phyloP scores from a whole-genome alignment of 2,329 filamentous ascomycete species.

The Rasamsonia emersonii region DNA sequence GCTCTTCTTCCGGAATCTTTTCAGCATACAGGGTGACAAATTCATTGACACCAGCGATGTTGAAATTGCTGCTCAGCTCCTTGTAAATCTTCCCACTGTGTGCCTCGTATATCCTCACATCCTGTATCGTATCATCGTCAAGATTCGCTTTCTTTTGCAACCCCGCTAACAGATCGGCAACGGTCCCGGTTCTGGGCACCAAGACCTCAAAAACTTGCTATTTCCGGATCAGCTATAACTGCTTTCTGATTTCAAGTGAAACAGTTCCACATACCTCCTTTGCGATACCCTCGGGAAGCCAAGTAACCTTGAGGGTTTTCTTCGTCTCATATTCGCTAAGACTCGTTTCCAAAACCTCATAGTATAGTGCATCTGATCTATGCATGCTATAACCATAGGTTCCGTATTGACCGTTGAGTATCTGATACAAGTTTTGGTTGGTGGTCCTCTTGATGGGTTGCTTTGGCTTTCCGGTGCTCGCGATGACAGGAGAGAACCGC shows the following conservation, averaged over 20 bases:
- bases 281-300: slow-evolving; percentile 79
- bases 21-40: slow-evolving; percentile 77
- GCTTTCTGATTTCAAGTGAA: too few relatives aligned
- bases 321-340: slow-evolving; percentile 88
- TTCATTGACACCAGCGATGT: slow-evolving; percentile 76
- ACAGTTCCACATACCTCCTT: slow-evolving; percentile 60
- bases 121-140: slow-evolving; percentile 63
- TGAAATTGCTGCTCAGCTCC: slow-evolving; percentile 60
- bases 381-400: slow-evolving; percentile 61
- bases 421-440: slow-evolving; percentile 65
- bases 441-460: slow-evolving; percentile 63
- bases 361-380: slow-evolving; percentile 71
- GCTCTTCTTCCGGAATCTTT: slow-evolving; percentile 62
- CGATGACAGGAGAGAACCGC: slow-evolving; percentile 81
- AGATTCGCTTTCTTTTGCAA: slow-evolving; percentile 75
- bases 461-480: slow-evolving; percentile 68
- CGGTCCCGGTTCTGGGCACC: slow-evolving; percentile 74
- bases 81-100: slow-evolving; percentile 78
- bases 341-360: slow-evolving; percentile 90
- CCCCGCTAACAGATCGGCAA: slow-evolving; percentile 67
- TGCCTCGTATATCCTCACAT: slow-evolving; percentile 73
- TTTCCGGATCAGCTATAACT: slow-evolving; percentile 10
- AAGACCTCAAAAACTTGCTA: slow-evolving; percentile 74
- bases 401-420: slow-evolving; percentile 67
- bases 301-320: slow-evolving; percentile 74